Conservation (phyloP, 1,284 basidiomycete genomes). For the Cryptococcus sp. region DNA sequence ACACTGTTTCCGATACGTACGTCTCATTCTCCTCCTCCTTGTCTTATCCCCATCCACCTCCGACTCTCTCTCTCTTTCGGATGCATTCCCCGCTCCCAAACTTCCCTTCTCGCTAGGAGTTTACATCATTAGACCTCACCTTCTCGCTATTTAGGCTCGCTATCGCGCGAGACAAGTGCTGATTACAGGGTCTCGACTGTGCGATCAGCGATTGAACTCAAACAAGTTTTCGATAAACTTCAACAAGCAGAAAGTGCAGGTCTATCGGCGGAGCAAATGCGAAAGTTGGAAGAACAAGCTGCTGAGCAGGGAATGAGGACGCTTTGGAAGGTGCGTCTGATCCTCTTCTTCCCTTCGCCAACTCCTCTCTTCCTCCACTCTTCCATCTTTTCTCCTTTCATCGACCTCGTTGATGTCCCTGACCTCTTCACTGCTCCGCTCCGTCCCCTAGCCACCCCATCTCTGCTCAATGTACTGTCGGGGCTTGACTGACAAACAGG, state of each 20-base stretch:
- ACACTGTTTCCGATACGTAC: constrained; percentile 87
- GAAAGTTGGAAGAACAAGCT: constrained; percentile 89
- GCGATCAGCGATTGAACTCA: constrained; percentile 74
- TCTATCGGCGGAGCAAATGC: constrained; percentile 77
- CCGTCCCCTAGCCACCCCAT: too few relatives aligned
- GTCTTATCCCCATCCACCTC: neutral
- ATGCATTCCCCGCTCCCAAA: too few relatives aligned
- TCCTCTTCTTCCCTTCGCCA: too few relatives aligned
- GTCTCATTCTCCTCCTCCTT: constrained; percentile 34
- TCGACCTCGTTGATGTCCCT: too few relatives aligned
- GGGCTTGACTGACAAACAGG: constrained; percentile 55
- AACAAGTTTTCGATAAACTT: constrained; percentile 91
- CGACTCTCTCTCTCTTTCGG: too few relatives aligned
- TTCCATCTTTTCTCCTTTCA: too few relatives aligned
- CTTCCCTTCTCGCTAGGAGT: too few relatives aligned
- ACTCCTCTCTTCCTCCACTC: too few relatives aligned
- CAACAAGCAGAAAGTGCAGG: constrained; percentile 88
- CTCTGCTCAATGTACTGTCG: too few relatives aligned
- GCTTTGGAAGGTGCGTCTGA: constrained; percentile 69
- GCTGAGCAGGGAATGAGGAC: constrained; percentile 91
- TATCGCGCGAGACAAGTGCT: neutral
- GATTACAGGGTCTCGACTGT: constrained; percentile 61
- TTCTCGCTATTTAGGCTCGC: too few relatives aligned
- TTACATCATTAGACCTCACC: too few relatives aligned
- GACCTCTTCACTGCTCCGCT: too few relatives aligned